Conservation (phyloP, 108 stramenopile species). For the Fistulifera pelliculosa region DNA sequence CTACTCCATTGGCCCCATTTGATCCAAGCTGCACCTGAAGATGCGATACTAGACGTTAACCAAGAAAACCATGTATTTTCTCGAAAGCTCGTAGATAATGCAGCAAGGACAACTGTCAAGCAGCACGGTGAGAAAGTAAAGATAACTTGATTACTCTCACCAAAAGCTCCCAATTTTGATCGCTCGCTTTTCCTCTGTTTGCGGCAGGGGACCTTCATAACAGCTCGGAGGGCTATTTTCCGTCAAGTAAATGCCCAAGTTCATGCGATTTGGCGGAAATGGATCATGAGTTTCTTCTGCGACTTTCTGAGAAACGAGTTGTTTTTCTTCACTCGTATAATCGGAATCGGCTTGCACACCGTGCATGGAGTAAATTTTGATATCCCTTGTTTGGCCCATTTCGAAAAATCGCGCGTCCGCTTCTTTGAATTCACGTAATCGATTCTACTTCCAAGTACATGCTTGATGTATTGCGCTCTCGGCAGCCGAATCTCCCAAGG, state of each 20-base stretch:
- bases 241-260: constrained; percentile 5
- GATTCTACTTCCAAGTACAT: constrained; percentile 16
- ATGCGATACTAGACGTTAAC: constrained; percentile 30
- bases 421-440: constrained; percentile 21
- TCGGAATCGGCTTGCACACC: constrained; percentile 22
- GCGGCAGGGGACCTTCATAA: background rate
- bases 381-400: constrained; percentile 19
- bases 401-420: constrained; percentile 18
- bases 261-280: constrained; percentile 18
- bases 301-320: background rate
- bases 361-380: constrained; percentile 25
- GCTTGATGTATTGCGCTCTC: constrained; percentile 7
- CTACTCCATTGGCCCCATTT: constrained; percentile 79
- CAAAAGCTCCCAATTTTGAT: constrained; percentile 10
- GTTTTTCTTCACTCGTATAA: constrained; percentile 11
- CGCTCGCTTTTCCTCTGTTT: background rate
- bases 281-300: constrained; percentile 5
- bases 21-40: constrained; percentile 64
- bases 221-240: background rate
- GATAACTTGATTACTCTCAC: constrained; percentile 19
- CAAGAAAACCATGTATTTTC: constrained; percentile 36
- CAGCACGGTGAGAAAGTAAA: constrained; percentile 28
- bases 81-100: constrained; percentile 32
- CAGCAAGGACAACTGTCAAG: constrained; percentile 30
- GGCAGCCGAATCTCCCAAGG: background rate